Evolutionary conservation across 805 yeast genomes (phyloP).

Genomic region (Candida ortonii): DNA sequence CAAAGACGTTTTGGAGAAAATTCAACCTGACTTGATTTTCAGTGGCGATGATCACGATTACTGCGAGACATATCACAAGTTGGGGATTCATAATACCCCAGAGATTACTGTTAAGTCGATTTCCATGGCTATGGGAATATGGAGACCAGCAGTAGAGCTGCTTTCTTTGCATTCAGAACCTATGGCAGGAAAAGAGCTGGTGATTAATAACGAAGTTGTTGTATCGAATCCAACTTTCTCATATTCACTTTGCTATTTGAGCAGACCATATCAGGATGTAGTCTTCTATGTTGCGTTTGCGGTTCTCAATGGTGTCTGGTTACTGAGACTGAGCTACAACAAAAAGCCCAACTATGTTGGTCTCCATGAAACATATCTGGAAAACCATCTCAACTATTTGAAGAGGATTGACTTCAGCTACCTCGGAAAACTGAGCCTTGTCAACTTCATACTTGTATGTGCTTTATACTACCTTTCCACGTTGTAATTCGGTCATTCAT

Average conservation of each 20-base stretch:
- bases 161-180: constrained; percentile 47
- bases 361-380: constrained; percentile 5
- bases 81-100: constrained; percentile 11
- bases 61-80: constrained; percentile 41
- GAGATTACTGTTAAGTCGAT: constrained; percentile 88
- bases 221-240: constrained; percentile 20
- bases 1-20: constrained; percentile 50
- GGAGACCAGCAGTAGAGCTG: constrained; percentile 81
- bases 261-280: constrained; percentile 43
- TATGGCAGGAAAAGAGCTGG: constrained; percentile 3
- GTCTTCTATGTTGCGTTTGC: constrained; percentile 38
- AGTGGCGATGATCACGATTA: constrained; percentile 98
- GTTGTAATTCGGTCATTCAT: no score
- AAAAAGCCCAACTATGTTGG: constrained; percentile 7
- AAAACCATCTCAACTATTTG: no score
- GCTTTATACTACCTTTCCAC: no score
- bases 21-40: constrained; percentile 69
- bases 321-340: constrained; percentile 8
- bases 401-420: constrained; percentile 4
- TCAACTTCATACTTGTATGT: no score
- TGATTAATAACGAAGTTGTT: constrained; percentile 4
- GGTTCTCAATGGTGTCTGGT: constrained; percentile 21
- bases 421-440: no score
- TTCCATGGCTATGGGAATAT: constrained; percentile 91
- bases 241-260: constrained; percentile 45